Base-by-base conservation (phyloP, 2,329 filamentous ascomycete species). In the Alternaria ventricosa region DNA sequence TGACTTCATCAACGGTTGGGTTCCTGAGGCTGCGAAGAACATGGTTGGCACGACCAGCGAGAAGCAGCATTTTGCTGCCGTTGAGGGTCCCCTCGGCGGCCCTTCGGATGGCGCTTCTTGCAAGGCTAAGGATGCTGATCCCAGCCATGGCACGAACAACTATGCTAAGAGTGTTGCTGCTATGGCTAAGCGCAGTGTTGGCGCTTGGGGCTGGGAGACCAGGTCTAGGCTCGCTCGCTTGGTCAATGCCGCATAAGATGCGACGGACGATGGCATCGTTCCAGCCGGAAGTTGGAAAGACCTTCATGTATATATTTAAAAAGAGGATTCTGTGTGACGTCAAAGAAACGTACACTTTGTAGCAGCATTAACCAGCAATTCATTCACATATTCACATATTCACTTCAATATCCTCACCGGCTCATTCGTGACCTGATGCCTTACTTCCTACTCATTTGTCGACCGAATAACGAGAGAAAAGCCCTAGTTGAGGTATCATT, bases 1-100 rank as follows among this genome's bases (percentile, higher is more conserved):
- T 4, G 83, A 85, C 66, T 84, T 85, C 55, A 83, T 85, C 71
- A 84, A 84, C 43, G 83, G 76, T 1, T 85, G 83, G 83, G 74
- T 80, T 2, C 69, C 71, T 13, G 81, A 84, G 57, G 79, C 77
- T 0, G 82, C 81, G 0, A 46, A 71, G 59, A 82, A 82, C 59
- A 83, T 84, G 82, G 65, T 84, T 12, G 73, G 69, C 28, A 76
- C 81, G 1, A 80, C 76, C 0, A 67, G 59, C 30, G 68, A 72
- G 55, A 81, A 82, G 70, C 66, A 66, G 60, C 63, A 80, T n/a
- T 84, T 80, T 45, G 64, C 62, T 8, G 62, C 68, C 11, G 79
- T 84, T 11, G 65, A 77, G 46, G 82, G 82, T 10, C 68, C 68
- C 5, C 66, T 78, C 43, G 79, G 80, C 8, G 70, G 66, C n/a